Percentiles rank a stretch among this genome's conserved stretches.
These are phyloP conservation scores for Russula vinacea DNA, from an alignment of 768 basidiomycete genomes.

Conservation along the genomic window DNA sequence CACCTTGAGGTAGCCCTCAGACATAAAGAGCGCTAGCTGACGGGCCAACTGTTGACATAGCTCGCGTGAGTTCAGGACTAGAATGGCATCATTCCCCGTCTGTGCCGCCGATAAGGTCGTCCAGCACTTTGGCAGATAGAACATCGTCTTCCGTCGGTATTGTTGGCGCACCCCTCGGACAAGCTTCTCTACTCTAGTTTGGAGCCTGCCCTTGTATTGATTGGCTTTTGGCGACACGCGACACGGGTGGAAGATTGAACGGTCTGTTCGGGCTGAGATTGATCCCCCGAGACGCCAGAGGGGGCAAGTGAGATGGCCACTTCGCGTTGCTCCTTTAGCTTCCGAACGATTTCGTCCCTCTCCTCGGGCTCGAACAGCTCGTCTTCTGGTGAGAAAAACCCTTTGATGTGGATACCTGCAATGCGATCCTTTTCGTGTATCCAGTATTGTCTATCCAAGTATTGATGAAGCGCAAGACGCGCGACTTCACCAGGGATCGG, in stretches of 20 bases:
- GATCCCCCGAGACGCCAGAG: background rate
- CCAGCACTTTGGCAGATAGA: constrained; percentile 7
- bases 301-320: constrained; percentile 15
- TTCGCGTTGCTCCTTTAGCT: constrained; percentile 13
- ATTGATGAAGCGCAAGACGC: constrained; percentile 18
- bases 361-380: background rate
- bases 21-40: constrained; percentile 26
- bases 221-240: constrained; percentile 16
- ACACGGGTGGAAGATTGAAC: background rate
- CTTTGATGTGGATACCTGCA: constrained; percentile 24
- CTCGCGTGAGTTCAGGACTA: constrained; percentile 14
- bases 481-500: constrained; percentile 7
- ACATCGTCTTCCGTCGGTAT: constrained; percentile 11
- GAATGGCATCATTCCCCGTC: constrained; percentile 9
- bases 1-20: constrained; percentile 20
- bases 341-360: constrained; percentile 12
- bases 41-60: constrained; percentile 21
- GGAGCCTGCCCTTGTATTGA: constrained; percentile 17
- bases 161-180: constrained; percentile 7
- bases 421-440: constrained; percentile 16
- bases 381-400: background rate
- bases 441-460: constrained; percentile 25
- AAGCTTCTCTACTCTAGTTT: constrained; percentile 5
- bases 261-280: background rate
- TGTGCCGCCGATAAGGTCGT: constrained; percentile 1